Evolutionary conservation across 1,139 yeast species (phyloP).

Genomic region (Kluyveromyces sp.): DNA sequence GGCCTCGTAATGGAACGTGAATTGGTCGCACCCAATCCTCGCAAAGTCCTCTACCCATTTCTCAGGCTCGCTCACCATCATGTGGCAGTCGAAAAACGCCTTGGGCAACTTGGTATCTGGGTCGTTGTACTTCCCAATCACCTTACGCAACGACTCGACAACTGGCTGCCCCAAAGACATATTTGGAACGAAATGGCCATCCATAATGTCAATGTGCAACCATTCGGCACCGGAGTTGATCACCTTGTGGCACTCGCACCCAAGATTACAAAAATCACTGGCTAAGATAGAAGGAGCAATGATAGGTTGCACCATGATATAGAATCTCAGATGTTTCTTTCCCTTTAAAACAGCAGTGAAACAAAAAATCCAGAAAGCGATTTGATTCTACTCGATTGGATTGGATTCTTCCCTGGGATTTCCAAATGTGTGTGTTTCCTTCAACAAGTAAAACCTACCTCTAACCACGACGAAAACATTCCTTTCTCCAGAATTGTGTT

Average conservation of each 20-base stretch:
- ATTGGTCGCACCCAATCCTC: conserved; percentile 91
- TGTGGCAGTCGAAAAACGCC: conserved; percentile 94
- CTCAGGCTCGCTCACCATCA: conserved; percentile 96
- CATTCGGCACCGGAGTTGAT: conserved; percentile 80
- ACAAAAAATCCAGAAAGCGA: too few relatives aligned
- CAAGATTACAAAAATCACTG: conserved; percentile 86
- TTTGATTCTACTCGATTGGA: too few relatives aligned
- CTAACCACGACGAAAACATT: too few relatives aligned
- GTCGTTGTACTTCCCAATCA: conserved; percentile 55
- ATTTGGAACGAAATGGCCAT: conserved; percentile 97
- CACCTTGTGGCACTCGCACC: conserved; percentile 78
- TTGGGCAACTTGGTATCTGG: conserved; percentile 28
- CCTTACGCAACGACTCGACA: conserved; percentile 67
- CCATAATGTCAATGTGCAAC: conserved; percentile 98
- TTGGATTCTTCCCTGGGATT: too few relatives aligned
- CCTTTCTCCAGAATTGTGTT: too few relatives aligned
- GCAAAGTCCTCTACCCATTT: conserved; percentile 94
- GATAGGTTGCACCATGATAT: conserved; percentile 62
- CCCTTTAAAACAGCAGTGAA: too few relatives aligned
- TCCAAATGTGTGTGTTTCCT: too few relatives aligned
- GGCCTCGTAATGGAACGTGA: conserved; percentile 94
- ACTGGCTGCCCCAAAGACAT: conserved; percentile 90
- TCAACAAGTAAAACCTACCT: too few relatives aligned
- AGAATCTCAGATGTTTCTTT: neutral
- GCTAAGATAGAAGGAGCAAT: conserved; percentile 96